Evolutionary conservation across 305 asterid species (phyloP), one percentile per base, ranked within the genome.

Genomic region (Solanum hybrid): DNA sequence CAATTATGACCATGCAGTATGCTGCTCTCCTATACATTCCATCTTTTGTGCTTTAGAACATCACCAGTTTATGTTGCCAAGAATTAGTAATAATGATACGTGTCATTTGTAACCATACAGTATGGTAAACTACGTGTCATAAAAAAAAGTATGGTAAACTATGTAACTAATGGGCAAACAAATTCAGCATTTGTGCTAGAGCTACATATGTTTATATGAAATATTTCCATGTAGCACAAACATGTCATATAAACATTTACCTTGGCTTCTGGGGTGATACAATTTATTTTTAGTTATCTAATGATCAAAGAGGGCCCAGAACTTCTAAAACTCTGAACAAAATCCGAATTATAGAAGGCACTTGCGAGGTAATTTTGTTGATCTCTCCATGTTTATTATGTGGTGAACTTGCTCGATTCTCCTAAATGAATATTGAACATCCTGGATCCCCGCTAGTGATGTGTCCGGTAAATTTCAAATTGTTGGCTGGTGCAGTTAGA

Each of bases 401-500:
- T 84, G 29, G 87, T 84, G 87, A 51, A 31, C 87, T 29, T 84
- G 75, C 73, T 84, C 7, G 42, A 84, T 20, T 84, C 73, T 51
- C 31, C 73, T 84, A 32, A 17, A 84, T 46, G 87, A 46, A 51
- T 20, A 51, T 46, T 20, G 73, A 51, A 80, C 66, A 24, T 80
- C 36, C 75, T 51, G 29, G 75, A 84, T 84, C 29, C 42, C 87
- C 22, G n/a, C 37, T 84, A 29, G 20, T 2, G 16, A 29, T 17
- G 87, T 84, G 75, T 84, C 75, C 0, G 27, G 73, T 84, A 31
- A 46, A 31, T 84, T 46, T 51, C 10, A 1, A 51, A 27, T 38
- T 91, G 80, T 92, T 91, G 88, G 85, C 91, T 92, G 89, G 40
- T 90, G 86, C 99, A 98, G 99, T 94, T 98, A 46, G 99, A 98